Evolutionary conservation across 805 yeast genomes (phyloP).

Genomic region (Barnettozyma botsteinii): DNA sequence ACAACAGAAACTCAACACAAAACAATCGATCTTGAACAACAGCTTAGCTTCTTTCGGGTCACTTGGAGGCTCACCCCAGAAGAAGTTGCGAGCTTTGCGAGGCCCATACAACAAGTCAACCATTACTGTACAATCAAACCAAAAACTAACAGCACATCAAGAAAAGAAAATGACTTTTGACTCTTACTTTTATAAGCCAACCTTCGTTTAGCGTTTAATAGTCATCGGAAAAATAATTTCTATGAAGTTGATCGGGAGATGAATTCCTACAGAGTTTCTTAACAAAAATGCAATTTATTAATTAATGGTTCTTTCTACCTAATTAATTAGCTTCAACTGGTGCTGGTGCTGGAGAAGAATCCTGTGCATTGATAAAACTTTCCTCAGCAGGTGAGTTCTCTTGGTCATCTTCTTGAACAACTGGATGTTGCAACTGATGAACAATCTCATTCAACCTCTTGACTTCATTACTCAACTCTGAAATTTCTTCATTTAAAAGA

Average conservation of each 20-base stretch:
- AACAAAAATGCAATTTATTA: neutral
- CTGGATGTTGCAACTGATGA: slow-evolving; percentile 5
- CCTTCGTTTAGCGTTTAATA: too few relatives aligned
- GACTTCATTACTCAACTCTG: slow-evolving; percentile 20
- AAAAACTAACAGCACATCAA: neutral
- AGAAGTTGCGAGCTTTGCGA: slow-evolving; percentile 15
- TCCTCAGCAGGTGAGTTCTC: too few relatives aligned
- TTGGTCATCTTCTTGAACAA: neutral
- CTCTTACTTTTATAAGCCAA: too few relatives aligned
- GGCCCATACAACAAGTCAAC: slow-evolving; percentile 7
- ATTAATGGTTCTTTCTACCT: neutral
- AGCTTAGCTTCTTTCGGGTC: slow-evolving; percentile 19
- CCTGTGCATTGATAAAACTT: too few relatives aligned
- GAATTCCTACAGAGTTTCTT: too few relatives aligned
- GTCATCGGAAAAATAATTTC: too few relatives aligned
- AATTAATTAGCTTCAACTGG: slow-evolving; percentile 4
- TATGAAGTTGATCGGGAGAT: too few relatives aligned
- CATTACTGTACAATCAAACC: slow-evolving; percentile 1
- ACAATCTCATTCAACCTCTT: slow-evolving; percentile 14
- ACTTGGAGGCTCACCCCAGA: slow-evolving; percentile 24
- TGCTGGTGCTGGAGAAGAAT: slow-evolving; percentile 3
- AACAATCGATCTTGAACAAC: slow-evolving; percentile 24
- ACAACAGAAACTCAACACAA: slow-evolving; percentile 21
- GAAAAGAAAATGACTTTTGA: too few relatives aligned
- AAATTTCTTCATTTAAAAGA: slow-evolving; percentile 50